Evolutionary conservation across 306 rosid species (phyloP).

Genomic region (Glycine latifolia): DNA sequence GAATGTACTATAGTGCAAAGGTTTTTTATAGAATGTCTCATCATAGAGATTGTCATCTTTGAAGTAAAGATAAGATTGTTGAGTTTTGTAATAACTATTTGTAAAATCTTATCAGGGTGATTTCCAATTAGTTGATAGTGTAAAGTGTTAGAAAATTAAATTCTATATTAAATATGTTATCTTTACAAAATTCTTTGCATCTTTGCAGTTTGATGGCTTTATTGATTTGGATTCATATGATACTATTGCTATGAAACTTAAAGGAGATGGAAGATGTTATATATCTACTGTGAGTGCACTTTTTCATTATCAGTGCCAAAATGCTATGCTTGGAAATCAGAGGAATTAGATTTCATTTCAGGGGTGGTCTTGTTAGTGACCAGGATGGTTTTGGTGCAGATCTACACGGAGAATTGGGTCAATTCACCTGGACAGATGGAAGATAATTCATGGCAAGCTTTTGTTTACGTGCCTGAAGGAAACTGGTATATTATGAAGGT

Average conservation of each 20-base stretch:
- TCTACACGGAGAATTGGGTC: constrained; percentile 95
- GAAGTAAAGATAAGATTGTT: background rate
- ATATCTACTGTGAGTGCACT: constrained; percentile 82
- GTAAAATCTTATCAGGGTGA: background rate
- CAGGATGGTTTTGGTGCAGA: constrained; percentile 57
- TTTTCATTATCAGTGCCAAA: constrained; percentile 30
- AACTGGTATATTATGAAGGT: constrained; percentile 88
- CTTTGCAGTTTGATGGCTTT: constrained; percentile 82
- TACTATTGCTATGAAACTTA: constrained; percentile 83
- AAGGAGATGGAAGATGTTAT: constrained; percentile 91
- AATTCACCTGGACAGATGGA: constrained; percentile 88
- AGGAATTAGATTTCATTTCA: constrained; percentile 27
- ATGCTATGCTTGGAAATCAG: constrained; percentile 7
- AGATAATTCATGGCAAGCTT: constrained; percentile 93
- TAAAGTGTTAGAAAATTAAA: background rate
- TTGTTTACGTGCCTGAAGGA: constrained; percentile 73
- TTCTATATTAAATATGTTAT: constrained; percentile 8
- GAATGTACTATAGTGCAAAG: background rate
- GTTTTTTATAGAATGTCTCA: background rate
- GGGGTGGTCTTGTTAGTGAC: constrained; percentile 11
- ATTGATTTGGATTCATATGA: constrained; percentile 89
- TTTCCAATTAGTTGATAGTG: background rate
- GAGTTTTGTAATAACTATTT: background rate
- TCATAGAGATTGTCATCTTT: background rate
- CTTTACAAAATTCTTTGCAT: constrained; percentile 24